These are phyloP conservation scores for Ulota crispa DNA, from an alignment of 225 moss, liverwort and hornwort species.

Conservation along the genomic window DNA sequence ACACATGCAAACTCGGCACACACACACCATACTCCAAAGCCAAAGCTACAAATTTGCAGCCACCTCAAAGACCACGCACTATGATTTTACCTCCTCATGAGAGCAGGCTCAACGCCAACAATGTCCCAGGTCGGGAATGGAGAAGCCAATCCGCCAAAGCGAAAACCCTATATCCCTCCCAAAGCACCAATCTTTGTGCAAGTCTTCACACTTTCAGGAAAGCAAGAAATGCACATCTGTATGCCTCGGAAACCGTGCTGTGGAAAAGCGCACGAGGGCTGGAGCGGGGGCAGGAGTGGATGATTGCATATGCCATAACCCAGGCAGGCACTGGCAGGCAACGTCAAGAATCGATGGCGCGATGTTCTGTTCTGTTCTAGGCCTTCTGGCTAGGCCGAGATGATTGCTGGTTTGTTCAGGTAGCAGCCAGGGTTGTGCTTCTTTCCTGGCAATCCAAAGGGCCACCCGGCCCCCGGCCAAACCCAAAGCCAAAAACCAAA, in stretches of 20 bases:
- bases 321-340: neutral
- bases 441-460: neutral
- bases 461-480: neutral
- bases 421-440: no score
- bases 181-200: neutral
- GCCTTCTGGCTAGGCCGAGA: neutral
- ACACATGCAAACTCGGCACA: neutral
- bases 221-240: constrained; percentile 8
- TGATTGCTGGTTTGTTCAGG: neutral
- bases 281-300: neutral
- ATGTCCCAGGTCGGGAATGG: neutral
- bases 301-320: constrained; percentile 8
- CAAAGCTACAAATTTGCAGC: neutral
- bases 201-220: neutral
- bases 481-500: neutral
- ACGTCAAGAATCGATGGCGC: constrained; percentile 33
- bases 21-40: neutral
- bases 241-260: neutral
- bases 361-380: constrained; percentile 2
- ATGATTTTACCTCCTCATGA: constrained; percentile 22
- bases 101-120: neutral
- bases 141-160: neutral
- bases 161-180: constrained; percentile 21
- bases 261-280: neutral
- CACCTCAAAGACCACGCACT: neutral